These are phyloP conservation scores for Fusarium cicatricum DNA, from an alignment of 2,329 filamentous ascomycete species.

Conservation along the genomic window DNA sequence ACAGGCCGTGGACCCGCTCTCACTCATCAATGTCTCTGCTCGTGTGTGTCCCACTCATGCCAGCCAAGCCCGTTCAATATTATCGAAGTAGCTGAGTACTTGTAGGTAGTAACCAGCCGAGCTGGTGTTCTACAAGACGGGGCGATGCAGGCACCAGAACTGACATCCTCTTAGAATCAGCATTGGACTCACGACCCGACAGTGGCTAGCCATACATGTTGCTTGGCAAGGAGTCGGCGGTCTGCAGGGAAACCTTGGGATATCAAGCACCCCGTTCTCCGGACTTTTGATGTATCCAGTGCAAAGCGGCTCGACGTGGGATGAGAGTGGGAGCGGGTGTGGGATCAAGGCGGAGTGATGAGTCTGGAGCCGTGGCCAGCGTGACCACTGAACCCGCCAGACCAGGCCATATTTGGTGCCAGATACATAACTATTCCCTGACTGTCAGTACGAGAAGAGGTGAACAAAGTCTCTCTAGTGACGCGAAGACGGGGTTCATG, in stretches of 20 bases:
- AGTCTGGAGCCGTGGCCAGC: conserved; percentile 21
- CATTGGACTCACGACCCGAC: not conserved
- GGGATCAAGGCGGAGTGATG: conserved; percentile 28
- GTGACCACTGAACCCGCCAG: conserved; percentile 34
- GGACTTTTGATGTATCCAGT: conserved; percentile 11
- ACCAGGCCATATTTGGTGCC: conserved; percentile 16
- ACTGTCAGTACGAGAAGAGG: conserved; percentile 14
- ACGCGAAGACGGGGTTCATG: not conserved
- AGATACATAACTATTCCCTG: conserved; percentile 14
- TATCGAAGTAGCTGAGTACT: conserved; percentile 8
- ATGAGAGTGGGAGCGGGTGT: conserved; percentile 11
- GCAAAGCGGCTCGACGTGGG: conserved; percentile 19
- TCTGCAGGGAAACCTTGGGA: conserved; percentile 31
- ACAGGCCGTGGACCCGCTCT: conserved; percentile 10
- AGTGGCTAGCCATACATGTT: conserved; percentile 2
- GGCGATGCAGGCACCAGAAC: conserved; percentile 2
- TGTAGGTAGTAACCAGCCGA: too few species aligned
- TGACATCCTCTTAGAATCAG: not conserved
- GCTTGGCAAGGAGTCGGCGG: conserved; percentile 16
- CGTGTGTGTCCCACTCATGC: conserved; percentile 8
- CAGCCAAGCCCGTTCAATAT: conserved; percentile 20
- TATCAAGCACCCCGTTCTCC: conserved; percentile 19
- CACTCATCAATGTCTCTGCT: conserved; percentile 12
- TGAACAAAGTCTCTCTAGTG: conserved; percentile 21
- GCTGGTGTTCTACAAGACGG: not conserved